Evolutionary conservation across 1,139 yeast species (phyloP), one percentile per base, ranked within the genome.

Genomic region (Kodamaea sp.): DNA sequence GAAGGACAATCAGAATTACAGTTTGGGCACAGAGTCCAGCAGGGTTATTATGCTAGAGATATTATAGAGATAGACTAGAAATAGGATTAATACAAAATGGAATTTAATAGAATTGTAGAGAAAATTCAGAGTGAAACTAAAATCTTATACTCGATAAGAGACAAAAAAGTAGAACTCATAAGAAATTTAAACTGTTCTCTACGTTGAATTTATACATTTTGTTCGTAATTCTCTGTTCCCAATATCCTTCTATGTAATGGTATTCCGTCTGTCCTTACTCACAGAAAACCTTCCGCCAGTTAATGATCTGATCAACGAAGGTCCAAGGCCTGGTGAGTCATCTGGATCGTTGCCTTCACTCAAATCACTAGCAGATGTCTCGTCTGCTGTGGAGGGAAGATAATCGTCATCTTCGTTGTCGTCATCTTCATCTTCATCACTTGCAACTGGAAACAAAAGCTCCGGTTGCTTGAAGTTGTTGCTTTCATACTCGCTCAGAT

Each of bases 401-500:
- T 43, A 42, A 19, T 41, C 41, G 10, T 37, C 48, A 24, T 40
- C 46, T 6, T 7, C 6, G 6, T 18, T 9, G 7, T 35, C 34
- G 7, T 40, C 41, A 22, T 42, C 47, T 5, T 41, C 44, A 6
- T 42, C 44, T 11, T 35, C 48, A 4, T 42, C 50, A 22, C 43
- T 38, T 2, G 31, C 43, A 8, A 24, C 31, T 13, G 35, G 35
- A 11, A 37, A 29, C 16, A 37, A 36, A 13, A 34, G 30, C n/a
- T 27, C 24, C 8, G 12, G 12, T 10, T 27, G 21, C 19, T 31
- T 30, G 24, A 25, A 30, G 7, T 25, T 25, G 9, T 33, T 27
- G 14, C 22, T 24, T 7, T 50, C 57, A 15, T 47, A 54, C 9
- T 48, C 56, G 31, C 51, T 48, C 10, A 51, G 42, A 14, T 51